phyloP scores from a whole-genome alignment of 768 basidiomycete genomes.

The Pulveroboletus sp. region DNA sequence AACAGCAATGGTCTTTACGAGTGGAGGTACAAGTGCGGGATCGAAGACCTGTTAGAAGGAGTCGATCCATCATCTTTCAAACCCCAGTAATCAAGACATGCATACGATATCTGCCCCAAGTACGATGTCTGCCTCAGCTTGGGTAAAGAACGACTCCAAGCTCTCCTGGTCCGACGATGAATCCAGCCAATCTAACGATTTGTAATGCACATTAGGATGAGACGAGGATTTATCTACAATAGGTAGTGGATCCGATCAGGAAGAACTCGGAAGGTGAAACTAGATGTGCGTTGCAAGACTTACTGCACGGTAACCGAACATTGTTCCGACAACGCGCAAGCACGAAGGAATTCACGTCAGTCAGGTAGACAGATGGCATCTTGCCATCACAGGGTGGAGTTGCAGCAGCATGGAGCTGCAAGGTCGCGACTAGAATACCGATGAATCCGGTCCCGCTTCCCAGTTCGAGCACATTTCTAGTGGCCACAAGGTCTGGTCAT shows the following conservation, averaged over 20 bases:
- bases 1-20: slow-evolving; percentile 44
- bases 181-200: slow-evolving; percentile 62
- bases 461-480: slow-evolving; percentile 59
- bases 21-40: slow-evolving; percentile 51
- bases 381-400: not conserved
- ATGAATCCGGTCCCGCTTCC: slow-evolving; percentile 77
- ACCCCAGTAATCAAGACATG: not conserved
- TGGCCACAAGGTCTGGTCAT: slow-evolving; percentile 6
- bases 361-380: slow-evolving; percentile 41
- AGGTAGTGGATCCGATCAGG: not conserved
- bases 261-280: not conserved
- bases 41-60: slow-evolving; percentile 57
- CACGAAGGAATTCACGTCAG: slow-evolving; percentile 63
- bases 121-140: slow-evolving; percentile 50
- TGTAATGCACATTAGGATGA: slow-evolving; percentile 43
- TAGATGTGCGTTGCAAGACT: slow-evolving; percentile 20
- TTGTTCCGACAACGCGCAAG: slow-evolving; percentile 59
- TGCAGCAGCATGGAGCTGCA: slow-evolving; percentile 38
- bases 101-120: slow-evolving; percentile 68
- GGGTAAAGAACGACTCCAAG: slow-evolving; percentile 29
- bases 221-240: slow-evolving; percentile 49
- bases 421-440: slow-evolving; percentile 53
- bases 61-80: not conserved
- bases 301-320: slow-evolving; percentile 62
- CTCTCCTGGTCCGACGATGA: slow-evolving; percentile 37